phyloP scores from a whole-genome alignment of 176 grass and related monocot genomes.

The Melocanna baccifera region DNA sequence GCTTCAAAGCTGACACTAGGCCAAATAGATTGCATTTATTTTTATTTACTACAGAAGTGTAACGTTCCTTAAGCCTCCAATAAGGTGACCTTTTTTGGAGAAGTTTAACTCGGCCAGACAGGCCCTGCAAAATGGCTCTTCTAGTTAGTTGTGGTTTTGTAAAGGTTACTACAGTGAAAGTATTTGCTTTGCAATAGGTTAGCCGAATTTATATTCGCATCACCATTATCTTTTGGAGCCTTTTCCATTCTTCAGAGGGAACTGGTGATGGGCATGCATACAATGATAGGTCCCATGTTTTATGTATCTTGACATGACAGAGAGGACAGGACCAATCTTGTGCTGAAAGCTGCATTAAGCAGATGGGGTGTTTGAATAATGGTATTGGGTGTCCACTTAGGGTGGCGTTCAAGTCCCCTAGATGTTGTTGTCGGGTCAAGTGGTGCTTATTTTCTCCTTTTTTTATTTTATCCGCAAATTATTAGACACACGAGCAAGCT shows the following conservation, averaged over 20 bases:
- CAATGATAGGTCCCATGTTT: neutral
- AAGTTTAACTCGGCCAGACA: neutral
- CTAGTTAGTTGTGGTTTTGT: neutral
- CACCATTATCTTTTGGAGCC: neutral
- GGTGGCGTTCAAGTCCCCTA: conserved; percentile 52
- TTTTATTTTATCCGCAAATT: neutral
- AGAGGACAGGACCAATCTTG: conserved; percentile 33
- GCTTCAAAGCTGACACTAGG: neutral
- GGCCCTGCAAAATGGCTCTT: neutral
- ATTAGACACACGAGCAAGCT: conserved; percentile 17
- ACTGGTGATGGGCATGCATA: too few relatives aligned
- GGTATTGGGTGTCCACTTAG: conserved; percentile 39
- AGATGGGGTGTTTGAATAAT: conserved; percentile 53
- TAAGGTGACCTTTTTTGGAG: too few relatives aligned
- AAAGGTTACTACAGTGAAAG: neutral
- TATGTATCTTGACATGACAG: conserved; percentile 44
- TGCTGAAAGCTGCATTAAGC: conserved; percentile 40
- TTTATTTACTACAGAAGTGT: neutral
- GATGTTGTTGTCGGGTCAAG: conserved; percentile 51
- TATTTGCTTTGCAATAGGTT: neutral
- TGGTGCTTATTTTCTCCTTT: neutral
- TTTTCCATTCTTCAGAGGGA: neutral
- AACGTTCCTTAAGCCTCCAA: neutral
- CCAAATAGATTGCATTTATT: neutral
- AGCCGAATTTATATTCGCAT: neutral